These are phyloP conservation scores for Rhinocladiella mackenziei DNA, from an alignment of 2,329 filamentous ascomycete genomes.

Conservation along the genomic window DNA sequence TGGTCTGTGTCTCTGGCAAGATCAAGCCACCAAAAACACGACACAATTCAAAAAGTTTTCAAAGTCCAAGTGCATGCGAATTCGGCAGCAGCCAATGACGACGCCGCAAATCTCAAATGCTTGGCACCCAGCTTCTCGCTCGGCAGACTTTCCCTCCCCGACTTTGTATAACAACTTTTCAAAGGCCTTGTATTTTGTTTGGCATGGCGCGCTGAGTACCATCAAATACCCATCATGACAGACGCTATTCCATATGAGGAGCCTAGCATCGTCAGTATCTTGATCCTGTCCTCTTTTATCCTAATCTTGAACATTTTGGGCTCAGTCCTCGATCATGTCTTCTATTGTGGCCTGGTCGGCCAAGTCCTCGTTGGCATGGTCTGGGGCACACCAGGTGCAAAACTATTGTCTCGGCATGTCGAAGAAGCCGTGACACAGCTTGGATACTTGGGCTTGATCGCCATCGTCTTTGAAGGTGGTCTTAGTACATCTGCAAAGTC, in stretches of 20 bases:
- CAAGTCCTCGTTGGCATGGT: conserved; percentile 67
- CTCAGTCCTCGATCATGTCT: conserved; percentile 52
- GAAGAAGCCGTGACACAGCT: conserved; percentile 60
- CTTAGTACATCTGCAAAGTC: conserved; percentile 53
- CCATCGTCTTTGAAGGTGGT: conserved; percentile 68
- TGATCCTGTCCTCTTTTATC: conserved; percentile 60
- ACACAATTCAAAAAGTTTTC: no score
- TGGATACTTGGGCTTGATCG: conserved; percentile 68
- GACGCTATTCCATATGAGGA: conserved; percentile 54
- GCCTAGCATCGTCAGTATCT: conserved; percentile 56
- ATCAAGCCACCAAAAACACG: no score
- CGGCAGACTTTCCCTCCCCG: conserved; percentile 3
- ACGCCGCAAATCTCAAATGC: neutral
- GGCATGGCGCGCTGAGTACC: no score
- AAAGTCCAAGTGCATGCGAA: no score
- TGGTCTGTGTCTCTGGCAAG: no score
- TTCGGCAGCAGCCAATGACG: conserved; percentile 4
- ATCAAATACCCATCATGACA: no score
- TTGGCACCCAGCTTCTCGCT: neutral
- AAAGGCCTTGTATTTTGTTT: no score
- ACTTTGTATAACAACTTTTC: no score
- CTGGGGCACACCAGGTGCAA: conserved; percentile 63
- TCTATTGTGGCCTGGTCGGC: conserved; percentile 69
- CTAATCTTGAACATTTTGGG: conserved; percentile 59
- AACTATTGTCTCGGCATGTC: conserved; percentile 52